Conservation (phyloP, 192 early-diverging fungal species). For the Funneliformis geosporum region DNA sequence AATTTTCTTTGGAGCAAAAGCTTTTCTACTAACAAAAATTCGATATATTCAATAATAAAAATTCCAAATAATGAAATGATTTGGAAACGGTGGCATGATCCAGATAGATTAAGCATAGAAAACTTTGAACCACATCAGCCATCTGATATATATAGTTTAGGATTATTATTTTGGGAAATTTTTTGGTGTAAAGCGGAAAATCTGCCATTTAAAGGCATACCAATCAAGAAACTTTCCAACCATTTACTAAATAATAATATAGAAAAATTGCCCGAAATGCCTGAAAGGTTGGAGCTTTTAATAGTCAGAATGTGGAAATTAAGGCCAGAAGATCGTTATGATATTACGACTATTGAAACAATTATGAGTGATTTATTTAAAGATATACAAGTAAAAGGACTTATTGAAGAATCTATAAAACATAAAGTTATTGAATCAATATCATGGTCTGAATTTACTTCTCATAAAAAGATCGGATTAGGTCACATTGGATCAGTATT, state of each 20-base stretch:
- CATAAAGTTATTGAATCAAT: background rate
- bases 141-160: background rate
- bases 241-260: background rate
- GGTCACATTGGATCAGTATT: background rate
- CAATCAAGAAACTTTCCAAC: background rate
- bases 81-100: background rate
- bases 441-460: background rate
- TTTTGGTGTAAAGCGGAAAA: background rate
- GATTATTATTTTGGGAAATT: background rate
- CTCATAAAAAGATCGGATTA: background rate
- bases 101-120: background rate
- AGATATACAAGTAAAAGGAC: too few relatives aligned
- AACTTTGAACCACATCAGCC: background rate
- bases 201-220: background rate
- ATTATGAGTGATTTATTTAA: too few relatives aligned
- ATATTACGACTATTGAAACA: too few relatives aligned
- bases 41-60: background rate
- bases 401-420: too few relatives aligned
- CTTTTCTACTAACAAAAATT: background rate
- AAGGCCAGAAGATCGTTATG: too few relatives aligned
- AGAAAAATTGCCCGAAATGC: background rate
- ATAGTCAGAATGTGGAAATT: too few relatives aligned
- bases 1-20: background rate
- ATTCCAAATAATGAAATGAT: background rate
- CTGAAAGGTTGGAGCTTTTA: too few relatives aligned